A percentile compares a stretch with the other conserved stretches of the same genome.
Evolutionary conservation across 495 filamentous ascomycete species (phyloP).

Genomic region (Astrothelium macrocarpum): DNA sequence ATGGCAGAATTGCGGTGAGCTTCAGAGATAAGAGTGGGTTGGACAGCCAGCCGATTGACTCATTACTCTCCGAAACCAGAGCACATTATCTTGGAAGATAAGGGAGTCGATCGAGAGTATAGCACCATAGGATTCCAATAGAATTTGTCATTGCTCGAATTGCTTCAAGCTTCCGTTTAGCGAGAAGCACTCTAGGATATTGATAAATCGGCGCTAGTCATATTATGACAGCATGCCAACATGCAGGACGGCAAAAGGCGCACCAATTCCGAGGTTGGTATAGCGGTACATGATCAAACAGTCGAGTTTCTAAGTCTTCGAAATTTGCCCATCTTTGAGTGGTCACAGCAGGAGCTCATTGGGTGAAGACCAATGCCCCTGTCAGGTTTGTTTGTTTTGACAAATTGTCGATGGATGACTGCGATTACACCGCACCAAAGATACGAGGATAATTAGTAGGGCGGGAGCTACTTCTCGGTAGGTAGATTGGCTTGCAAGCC

Average conservation of each 20-base stretch:
- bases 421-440: constrained; percentile 15
- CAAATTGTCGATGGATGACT: neutral
- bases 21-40: too few species aligned
- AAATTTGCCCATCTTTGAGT: constrained; percentile 33
- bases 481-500: too few species aligned
- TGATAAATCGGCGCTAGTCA: constrained; percentile 47
- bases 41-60: too few species aligned
- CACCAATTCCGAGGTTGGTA: constrained; percentile 49
- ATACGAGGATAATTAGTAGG: constrained; percentile 21
- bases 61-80: too few species aligned
- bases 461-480: constrained; percentile 35
- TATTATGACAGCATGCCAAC: constrained; percentile 50
- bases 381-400: constrained; percentile 2
- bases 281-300: constrained; percentile 35
- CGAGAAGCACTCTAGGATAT: too few species aligned
- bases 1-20: too few species aligned
- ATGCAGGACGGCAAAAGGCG: constrained; percentile 45
- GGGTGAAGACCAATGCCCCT: constrained; percentile 42
- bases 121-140: too few species aligned
- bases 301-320: constrained; percentile 27
- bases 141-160: too few species aligned
- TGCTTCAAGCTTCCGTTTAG: too few species aligned
- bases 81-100: too few species aligned
- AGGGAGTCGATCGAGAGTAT: too few species aligned
- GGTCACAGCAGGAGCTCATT: constrained; percentile 51